These are phyloP conservation scores for Dactylellina parvicollis DNA, from an alignment of 2,329 filamentous ascomycete genomes.

Conservation along the genomic window DNA sequence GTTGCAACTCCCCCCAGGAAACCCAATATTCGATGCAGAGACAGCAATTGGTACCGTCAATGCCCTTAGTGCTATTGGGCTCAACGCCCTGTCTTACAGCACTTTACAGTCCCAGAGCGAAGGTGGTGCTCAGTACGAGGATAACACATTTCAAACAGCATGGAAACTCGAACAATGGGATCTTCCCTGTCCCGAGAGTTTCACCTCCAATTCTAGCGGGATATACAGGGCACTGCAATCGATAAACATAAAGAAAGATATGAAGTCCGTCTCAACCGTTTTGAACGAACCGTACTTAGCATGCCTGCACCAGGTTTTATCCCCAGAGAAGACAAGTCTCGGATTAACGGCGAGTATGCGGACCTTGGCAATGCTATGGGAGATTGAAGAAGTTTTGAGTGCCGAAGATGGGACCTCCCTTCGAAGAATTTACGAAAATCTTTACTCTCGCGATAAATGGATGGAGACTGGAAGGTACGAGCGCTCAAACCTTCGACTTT, in stretches of 20 bases:
- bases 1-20: constrained; percentile 63
- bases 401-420: constrained; percentile 71
- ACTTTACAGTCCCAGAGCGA: constrained; percentile 75
- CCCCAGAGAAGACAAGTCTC: constrained; percentile 39
- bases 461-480: constrained; percentile 82
- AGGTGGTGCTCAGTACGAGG: constrained; percentile 66
- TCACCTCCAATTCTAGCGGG: constrained; percentile 72
- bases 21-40: constrained; percentile 58
- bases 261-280: constrained; percentile 38
- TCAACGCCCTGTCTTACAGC: constrained; percentile 85
- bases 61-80: constrained; percentile 80
- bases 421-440: constrained; percentile 70
- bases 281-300: constrained; percentile 47
- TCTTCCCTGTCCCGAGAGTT: constrained; percentile 75
- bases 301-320: constrained; percentile 37
- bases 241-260: constrained; percentile 67
- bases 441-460: constrained; percentile 76
- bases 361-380: constrained; percentile 77
- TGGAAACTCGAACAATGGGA: constrained; percentile 91
- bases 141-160: constrained; percentile 80
- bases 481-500: not conserved
- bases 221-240: constrained; percentile 84
- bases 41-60: constrained; percentile 75
- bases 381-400: constrained; percentile 80
- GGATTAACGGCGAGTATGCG: constrained; percentile 62